These are phyloP conservation scores for Ammopiptanthus mongolicus DNA, from an alignment of 306 rosid genomes.

Conservation along the genomic window DNA sequence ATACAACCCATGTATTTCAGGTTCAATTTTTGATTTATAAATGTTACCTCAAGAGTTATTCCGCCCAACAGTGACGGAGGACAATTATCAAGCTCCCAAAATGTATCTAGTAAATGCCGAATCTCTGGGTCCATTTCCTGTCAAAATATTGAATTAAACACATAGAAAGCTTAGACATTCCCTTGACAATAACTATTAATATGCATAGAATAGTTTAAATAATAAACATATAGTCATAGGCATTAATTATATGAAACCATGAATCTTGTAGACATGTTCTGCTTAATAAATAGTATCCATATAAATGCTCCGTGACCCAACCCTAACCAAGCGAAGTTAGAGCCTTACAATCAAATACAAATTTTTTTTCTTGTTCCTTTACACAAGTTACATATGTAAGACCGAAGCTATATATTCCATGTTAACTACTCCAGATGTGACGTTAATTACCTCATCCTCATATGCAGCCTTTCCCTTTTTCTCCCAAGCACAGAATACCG, in stretches of 20 bases:
- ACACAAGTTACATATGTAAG: neutral
- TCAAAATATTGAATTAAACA: neutral
- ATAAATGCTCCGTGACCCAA: neutral
- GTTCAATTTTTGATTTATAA: neutral
- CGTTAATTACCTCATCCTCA: neutral
- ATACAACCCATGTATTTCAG: neutral
- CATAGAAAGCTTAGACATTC: neutral
- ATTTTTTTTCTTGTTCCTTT: neutral
- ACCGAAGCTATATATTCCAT: neutral
- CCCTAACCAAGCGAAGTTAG: neutral
- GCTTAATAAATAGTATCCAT: neutral
- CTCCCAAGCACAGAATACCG: neutral
- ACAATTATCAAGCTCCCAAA: neutral
- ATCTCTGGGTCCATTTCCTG: slow-evolving; percentile 1
- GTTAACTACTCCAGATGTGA: neutral
- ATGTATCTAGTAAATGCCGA: neutral
- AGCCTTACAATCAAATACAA: neutral
- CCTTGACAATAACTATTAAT: neutral
- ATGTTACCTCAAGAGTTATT: neutral
- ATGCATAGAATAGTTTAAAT: neutral
- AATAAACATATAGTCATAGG: neutral
- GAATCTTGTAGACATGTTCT: neutral
- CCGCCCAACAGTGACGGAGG: neutral
- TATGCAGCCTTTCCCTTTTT: neutral
- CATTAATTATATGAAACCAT: neutral